Evolutionary conservation across 148 eudicot genomes (phyloP).

Genomic region (Oxyria digyna): DNA sequence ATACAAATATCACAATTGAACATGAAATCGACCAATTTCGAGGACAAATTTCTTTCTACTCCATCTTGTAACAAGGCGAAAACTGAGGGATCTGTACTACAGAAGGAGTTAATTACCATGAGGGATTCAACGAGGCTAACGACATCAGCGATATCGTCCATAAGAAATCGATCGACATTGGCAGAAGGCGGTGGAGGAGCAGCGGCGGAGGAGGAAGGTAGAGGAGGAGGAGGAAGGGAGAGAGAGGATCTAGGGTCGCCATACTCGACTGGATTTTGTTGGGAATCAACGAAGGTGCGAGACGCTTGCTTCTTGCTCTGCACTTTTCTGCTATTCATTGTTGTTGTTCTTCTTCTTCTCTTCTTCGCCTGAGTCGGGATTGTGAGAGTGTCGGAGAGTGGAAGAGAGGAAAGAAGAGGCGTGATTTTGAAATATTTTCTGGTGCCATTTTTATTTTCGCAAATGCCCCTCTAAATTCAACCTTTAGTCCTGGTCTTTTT

Average conservation of each 20-base stretch:
- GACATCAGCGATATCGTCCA: conserved; percentile 7
- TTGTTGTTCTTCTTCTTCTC: background rate
- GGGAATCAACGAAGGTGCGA: background rate
- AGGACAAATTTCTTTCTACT: background rate
- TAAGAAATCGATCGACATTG: background rate
- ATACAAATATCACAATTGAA: background rate
- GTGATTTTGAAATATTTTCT: background rate
- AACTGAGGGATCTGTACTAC: background rate
- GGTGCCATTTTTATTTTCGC: background rate
- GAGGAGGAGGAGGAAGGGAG: background rate
- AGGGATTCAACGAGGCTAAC: conserved; percentile 3
- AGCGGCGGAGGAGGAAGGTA: background rate
- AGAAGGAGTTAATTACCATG: conserved; percentile 4
- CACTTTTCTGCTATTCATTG: background rate
- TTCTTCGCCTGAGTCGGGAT: background rate
- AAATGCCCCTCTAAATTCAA: too few relatives aligned
- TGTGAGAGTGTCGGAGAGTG: background rate
- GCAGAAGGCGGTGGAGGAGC: conserved; percentile 3
- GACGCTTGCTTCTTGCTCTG: conserved; percentile 1
- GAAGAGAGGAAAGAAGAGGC: background rate
- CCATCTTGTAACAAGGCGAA: background rate
- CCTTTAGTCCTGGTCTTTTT: too few relatives aligned
- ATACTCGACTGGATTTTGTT: background rate
- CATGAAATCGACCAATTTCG: background rate
- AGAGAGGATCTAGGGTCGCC: conserved; percentile 5